Base-by-base conservation (phyloP, 345 rosid genomes). In the Conringia planisiliqua region DNA sequence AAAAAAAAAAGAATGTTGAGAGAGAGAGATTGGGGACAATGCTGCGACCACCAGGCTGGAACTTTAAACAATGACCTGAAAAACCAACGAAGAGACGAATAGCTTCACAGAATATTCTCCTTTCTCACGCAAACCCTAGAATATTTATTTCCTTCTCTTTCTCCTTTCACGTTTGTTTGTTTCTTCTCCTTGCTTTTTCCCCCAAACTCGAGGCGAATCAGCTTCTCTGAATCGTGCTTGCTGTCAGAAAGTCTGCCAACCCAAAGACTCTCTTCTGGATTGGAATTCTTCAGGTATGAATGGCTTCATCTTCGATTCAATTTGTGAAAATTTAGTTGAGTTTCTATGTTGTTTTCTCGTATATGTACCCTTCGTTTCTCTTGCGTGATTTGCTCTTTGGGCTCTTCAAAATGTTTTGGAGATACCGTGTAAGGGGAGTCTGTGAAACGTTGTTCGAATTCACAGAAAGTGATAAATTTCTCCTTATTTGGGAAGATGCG, bases 21-120 rank as follows among this genome's bases (percentile, higher is more conserved):
- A 22, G 56, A 22, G 24, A 36, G 69, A n/a, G 58, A 14, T 43
- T 22, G 24, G 24, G 43, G 57, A 52, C 13, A 61, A 40, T 5
- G 3, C 3, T 16, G 18, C 30, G 72, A 65, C 65, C 73, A 65
- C 65, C 73, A 74, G 38, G 62, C 79, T 75, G 73, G 6, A 22
- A 22, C 24, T 22, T n/a, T 56, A 55, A 74, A 74, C 40, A 74
- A 74, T 33, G 66, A 65, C 69, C 20, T 55, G 66, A 66, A 52
- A 36, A 72, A 26, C 32, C 32, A 51, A 72, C 70, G 55, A 62
- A 40, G 62, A 51, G 20, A 62, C 22, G 44, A 63, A 24, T 12
- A 42, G 40, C 54, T 17, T 39, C 11, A 7, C 0, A 36, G 78
- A 67, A 74, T 58, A 74, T 74, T 74, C 78, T 59, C 54, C 13